Percentiles rank a stretch among this genome's conserved stretches.
These are phyloP conservation scores for Chrysanthemum makinoi DNA, from an alignment of 129 eudicot species.

Conservation along the genomic window DNA sequence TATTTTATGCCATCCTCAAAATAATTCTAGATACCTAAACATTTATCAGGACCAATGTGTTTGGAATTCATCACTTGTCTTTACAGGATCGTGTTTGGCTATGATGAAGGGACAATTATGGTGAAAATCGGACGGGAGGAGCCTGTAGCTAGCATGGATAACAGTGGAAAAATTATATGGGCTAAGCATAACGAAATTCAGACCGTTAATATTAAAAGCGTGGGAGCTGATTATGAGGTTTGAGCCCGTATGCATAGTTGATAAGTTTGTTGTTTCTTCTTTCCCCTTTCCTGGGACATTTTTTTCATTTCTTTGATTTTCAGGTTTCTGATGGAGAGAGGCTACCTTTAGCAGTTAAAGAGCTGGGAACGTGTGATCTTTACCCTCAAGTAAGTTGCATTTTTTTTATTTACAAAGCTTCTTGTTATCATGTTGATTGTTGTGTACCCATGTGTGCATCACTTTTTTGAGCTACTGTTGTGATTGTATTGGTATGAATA, in stretches of 20 bases:
- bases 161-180: conserved; percentile 92
- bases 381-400: conserved; percentile 78
- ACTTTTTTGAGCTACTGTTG: conserved; percentile 3
- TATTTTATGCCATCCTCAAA: background rate
- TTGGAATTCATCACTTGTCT: conserved; percentile 2
- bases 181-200: conserved; percentile 97
- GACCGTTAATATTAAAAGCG: conserved; percentile 82
- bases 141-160: conserved; percentile 97
- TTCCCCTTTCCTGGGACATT: conserved; percentile 13
- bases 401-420: background rate
- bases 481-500: conserved; percentile 1
- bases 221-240: conserved; percentile 91
- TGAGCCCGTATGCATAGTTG: conserved; percentile 17
- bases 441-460: conserved; percentile 15
- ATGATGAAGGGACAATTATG: conserved; percentile 97
- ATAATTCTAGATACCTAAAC: background rate
- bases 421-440: background rate
- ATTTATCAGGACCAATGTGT: conserved; percentile 15
- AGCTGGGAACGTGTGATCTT: conserved; percentile 90
- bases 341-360: conserved; percentile 88
- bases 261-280: conserved; percentile 1
- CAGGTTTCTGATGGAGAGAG: conserved; percentile 99
- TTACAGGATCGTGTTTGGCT: conserved; percentile 84
- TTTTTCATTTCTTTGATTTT: conserved; percentile 14
- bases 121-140: conserved; percentile 93